These are phyloP conservation scores for Tricholoma furcatifolium DNA, from an alignment of 768 basidiomycete genomes.

Conservation along the genomic window DNA sequence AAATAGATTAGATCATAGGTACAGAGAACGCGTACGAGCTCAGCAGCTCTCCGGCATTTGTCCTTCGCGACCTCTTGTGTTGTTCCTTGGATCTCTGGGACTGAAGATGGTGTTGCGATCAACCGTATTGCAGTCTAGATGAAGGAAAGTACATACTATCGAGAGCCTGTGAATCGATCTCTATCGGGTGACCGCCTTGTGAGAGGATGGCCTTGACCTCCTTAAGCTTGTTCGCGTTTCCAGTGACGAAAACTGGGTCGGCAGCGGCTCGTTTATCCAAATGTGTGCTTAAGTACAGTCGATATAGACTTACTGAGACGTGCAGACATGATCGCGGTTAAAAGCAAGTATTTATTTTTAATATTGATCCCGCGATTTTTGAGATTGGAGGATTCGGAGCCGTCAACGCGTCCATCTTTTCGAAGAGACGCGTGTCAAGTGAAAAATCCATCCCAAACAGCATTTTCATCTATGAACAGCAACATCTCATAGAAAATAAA, in stretches of 20 bases:
- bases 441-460: too few relatives aligned
- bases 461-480: too few relatives aligned
- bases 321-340: conserved; percentile 13
- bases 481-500: too few relatives aligned
- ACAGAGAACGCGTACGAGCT: conserved; percentile 48
- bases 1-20: neutral
- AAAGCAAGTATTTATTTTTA: too few relatives aligned
- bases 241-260: conserved; percentile 83
- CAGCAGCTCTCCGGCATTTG: conserved; percentile 85
- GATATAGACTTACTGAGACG: conserved; percentile 16
- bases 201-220: conserved; percentile 87
- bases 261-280: neutral
- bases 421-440: too few relatives aligned
- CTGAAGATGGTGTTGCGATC: conserved; percentile 36
- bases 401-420: too few relatives aligned
- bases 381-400: too few relatives aligned
- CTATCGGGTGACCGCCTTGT: conserved; percentile 59
- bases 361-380: too few relatives aligned
- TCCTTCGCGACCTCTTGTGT: conserved; percentile 87
- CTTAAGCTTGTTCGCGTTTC: conserved; percentile 88
- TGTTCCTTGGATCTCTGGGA: conserved; percentile 92
- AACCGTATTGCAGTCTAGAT: neutral
- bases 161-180: conserved; percentile 74
- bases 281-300: neutral
- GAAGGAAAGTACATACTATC: conserved; percentile 56